A percentile compares a stretch with the other conserved stretches of the same genome.
Evolutionary conservation across 768 basidiomycete genomes (phyloP).

Genomic region (Myochromella boudieri): DNA sequence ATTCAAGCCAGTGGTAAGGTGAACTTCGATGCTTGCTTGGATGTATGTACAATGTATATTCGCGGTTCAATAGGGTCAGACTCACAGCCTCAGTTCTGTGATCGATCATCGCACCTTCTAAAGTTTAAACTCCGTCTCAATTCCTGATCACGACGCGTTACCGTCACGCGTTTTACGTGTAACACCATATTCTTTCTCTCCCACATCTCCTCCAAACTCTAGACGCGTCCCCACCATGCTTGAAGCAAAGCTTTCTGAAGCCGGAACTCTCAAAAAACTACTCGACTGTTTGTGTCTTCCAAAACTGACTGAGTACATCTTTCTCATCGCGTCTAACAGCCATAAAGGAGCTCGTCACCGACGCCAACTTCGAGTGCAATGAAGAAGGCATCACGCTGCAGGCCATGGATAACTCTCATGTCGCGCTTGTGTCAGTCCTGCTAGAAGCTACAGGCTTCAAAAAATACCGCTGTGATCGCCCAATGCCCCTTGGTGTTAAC

Average conservation of each 20-base stretch:
- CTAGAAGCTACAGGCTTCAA: constrained; percentile 80
- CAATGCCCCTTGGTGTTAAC: constrained; percentile 90
- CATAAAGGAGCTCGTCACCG: constrained; percentile 95
- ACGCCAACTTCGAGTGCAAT: constrained; percentile 96
- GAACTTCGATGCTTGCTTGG: too few relatives aligned
- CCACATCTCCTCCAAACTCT: constrained; percentile 12
- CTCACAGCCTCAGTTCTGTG: too few relatives aligned
- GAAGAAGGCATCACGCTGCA: constrained; percentile 94
- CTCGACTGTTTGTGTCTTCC: constrained; percentile 70
- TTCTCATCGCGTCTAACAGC: constrained; percentile 46
- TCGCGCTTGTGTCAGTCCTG: constrained; percentile 91
- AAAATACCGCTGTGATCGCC: constrained; percentile 90
- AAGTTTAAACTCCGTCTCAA: constrained; percentile 31
- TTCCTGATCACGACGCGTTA: constrained; percentile 28
- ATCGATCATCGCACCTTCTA: too few relatives aligned
- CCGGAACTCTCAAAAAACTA: constrained; percentile 87
- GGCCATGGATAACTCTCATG: constrained; percentile 99
- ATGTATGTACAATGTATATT: too few relatives aligned
- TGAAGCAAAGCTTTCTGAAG: constrained; percentile 89
- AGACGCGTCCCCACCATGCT: constrained; percentile 54
- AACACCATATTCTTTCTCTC: constrained; percentile 12
- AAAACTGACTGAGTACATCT: not conserved
- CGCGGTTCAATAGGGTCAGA: too few relatives aligned
- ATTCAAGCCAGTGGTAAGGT: too few relatives aligned
- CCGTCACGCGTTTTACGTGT: constrained; percentile 16